Evolutionary conservation across 1,284 basidiomycete genomes (phyloP).

Genomic region (Ustilago sp.): DNA sequence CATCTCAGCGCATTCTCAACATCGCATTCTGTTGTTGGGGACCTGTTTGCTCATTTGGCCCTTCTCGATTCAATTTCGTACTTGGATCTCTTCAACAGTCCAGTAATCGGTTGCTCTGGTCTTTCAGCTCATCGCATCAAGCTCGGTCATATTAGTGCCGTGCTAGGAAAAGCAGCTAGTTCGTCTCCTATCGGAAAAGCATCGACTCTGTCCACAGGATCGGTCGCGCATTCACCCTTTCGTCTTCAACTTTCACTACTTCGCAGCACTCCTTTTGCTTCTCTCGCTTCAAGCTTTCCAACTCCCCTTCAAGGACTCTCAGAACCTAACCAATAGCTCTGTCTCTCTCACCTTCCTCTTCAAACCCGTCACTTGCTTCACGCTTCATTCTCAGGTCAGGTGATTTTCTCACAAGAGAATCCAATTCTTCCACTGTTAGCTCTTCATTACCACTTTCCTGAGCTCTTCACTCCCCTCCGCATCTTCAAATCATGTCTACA

Average conservation of each 20-base stretch:
- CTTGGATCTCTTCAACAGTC: neutral
- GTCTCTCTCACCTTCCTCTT: neutral
- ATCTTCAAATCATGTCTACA: conserved; percentile 39
- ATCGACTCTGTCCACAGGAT: conserved; percentile 4
- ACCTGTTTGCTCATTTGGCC: neutral
- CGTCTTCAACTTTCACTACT: conserved; percentile 2
- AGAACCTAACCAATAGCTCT: conserved; percentile 5
- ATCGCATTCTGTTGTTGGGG: neutral
- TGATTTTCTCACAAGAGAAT: neutral
- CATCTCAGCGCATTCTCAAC: conserved; percentile 10
- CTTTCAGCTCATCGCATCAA: conserved; percentile 10
- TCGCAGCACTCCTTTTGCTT: conserved; percentile 6
- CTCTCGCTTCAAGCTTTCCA: conserved; percentile 5
- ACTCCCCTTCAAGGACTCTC: conserved; percentile 2
- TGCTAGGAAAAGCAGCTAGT: conserved; percentile 21
- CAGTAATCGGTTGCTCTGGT: conserved; percentile 1
- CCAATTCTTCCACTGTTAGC: neutral
- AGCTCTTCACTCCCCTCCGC: neutral
- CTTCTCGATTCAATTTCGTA: neutral
- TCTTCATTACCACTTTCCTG: neutral
- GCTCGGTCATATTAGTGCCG: neutral
- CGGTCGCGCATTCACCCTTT: conserved; percentile 20
- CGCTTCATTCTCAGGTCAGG: neutral
- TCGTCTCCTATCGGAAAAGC: conserved; percentile 24
- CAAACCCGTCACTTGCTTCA: neutral